phyloP scores from a whole-genome alignment of 2,329 filamentous ascomycete species.

The Ophiocordyceps unilateralis region DNA sequence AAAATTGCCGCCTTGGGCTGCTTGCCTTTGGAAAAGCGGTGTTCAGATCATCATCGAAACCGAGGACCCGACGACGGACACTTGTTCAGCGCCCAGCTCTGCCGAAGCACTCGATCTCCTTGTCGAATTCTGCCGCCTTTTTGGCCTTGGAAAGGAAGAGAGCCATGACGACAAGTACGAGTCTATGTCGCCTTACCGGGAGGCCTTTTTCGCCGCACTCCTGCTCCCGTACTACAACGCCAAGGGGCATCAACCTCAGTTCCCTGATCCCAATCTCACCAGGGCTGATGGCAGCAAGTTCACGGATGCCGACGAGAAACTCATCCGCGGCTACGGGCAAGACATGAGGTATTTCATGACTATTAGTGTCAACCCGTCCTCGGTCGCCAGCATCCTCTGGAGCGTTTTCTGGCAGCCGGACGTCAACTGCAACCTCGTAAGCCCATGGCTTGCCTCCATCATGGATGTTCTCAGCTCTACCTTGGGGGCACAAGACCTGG shows the following conservation, averaged over 20 bases:
- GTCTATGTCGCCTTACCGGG: background rate
- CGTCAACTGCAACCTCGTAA: conserved; percentile 8
- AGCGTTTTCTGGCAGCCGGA: conserved; percentile 7
- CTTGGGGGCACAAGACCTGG: conserved; percentile 2
- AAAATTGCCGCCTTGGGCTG: background rate
- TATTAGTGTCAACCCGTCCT: background rate
- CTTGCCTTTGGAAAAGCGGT: background rate
- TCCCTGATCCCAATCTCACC: background rate
- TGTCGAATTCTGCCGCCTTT: too few species aligned
- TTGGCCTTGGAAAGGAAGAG: too few species aligned
- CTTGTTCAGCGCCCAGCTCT: too few species aligned
- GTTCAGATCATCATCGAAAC: background rate
- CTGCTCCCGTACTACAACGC: background rate
- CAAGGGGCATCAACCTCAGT: background rate
- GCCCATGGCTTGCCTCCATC: conserved; percentile 7
- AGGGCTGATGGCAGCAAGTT: background rate
- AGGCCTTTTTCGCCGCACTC: background rate
- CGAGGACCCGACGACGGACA: too few species aligned
- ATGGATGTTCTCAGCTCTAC: conserved; percentile 3
- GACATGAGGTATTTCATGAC: background rate
- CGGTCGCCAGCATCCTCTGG: background rate
- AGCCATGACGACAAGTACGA: background rate
- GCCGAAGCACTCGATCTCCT: too few species aligned
- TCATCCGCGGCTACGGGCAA: background rate
- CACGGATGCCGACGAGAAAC: background rate